A percentile compares a stretch with the other conserved stretches of the same genome.
phyloP scores from a whole-genome alignment of 768 basidiomycete species.

The Boletus edulis region DNA sequence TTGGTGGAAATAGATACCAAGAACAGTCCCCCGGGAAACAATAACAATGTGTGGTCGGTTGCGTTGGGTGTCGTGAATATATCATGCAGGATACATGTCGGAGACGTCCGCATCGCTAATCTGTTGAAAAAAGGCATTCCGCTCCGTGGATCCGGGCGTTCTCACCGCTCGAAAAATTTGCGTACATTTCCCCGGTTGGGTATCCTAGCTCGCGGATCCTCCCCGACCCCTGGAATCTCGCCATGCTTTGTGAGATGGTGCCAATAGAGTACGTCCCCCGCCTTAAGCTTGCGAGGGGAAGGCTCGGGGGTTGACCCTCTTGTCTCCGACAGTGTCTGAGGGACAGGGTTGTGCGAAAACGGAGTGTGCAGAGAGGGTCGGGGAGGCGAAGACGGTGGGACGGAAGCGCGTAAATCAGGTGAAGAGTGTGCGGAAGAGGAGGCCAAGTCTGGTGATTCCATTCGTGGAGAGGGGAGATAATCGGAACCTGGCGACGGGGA shows the following conservation, averaged over 20 bases:
- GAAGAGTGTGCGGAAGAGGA: slow-evolving; percentile 25
- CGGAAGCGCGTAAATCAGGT: slow-evolving; percentile 19
- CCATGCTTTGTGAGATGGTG: slow-evolving; percentile 70
- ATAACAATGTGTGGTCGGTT: slow-evolving; percentile 11
- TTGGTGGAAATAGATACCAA: slow-evolving; percentile 31
- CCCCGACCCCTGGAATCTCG: slow-evolving; percentile 66
- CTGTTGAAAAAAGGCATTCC: slow-evolving; percentile 6
- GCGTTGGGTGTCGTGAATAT: slow-evolving; percentile 28
- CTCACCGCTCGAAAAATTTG: slow-evolving; percentile 29
- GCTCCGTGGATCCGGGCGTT: slow-evolving; percentile 11
- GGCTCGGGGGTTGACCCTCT: slow-evolving; percentile 20
- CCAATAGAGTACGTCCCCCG: slow-evolving; percentile 71
- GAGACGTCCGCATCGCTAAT: slow-evolving; percentile 7
- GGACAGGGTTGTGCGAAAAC: slow-evolving; percentile 8
- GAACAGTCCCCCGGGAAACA: slow-evolving; percentile 18
- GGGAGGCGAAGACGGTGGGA: slow-evolving; percentile 21
- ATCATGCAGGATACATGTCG: slow-evolving; percentile 18
- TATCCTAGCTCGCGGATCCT: slow-evolving; percentile 54
- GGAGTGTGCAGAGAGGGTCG: slow-evolving; percentile 13
- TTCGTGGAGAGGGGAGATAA: slow-evolving; percentile 23
- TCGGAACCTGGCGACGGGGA: slow-evolving; percentile 14
- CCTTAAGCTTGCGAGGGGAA: slow-evolving; percentile 40
- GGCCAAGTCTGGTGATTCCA: slow-evolving; percentile 22
- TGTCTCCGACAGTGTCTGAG: slow-evolving; percentile 11
- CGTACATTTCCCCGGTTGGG: slow-evolving; percentile 4